Evolutionary conservation across 805 yeast genomes (phyloP).

Genomic region (Metschnikowia peoriensis): DNA sequence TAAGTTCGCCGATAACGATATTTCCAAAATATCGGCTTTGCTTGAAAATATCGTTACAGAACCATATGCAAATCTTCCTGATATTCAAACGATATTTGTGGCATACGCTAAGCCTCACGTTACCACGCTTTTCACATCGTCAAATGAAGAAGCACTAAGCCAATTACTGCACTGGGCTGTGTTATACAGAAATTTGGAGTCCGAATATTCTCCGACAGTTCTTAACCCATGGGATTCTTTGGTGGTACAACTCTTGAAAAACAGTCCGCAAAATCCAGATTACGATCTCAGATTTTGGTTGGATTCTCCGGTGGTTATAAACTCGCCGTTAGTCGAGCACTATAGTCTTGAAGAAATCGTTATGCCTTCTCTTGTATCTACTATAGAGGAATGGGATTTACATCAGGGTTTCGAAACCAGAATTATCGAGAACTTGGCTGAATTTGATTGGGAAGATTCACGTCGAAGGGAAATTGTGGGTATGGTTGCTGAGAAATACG

Average conservation of each 20-base stretch:
- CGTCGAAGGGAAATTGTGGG: conserved; percentile 3
- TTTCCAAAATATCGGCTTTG: not conserved
- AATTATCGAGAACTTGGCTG: conserved; percentile 10
- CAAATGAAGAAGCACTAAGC: not conserved
- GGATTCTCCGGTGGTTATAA: conserved; percentile 14
- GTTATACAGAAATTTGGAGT: conserved; percentile 4
- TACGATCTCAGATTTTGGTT: conserved; percentile 14
- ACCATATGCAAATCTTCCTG: conserved; percentile 3
- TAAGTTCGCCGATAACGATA: not conserved
- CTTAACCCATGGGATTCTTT: conserved; percentile 16
- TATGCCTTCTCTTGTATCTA: conserved; percentile 4
- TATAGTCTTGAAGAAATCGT: conserved; percentile 6
- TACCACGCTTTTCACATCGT: conserved; percentile 3
- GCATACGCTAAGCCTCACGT: conserved; percentile 6
- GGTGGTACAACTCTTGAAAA: conserved; percentile 4
- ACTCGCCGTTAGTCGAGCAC: conserved; percentile 11
- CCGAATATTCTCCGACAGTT: not conserved
- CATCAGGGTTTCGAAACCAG: conserved; percentile 4
- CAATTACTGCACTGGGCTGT: conserved; percentile 11
- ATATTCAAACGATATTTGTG: conserved; percentile 6
- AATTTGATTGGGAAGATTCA: conserved; percentile 7
- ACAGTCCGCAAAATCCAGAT: not conserved
- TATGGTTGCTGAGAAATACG: conserved; percentile 5
- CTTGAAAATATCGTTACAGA: conserved; percentile 6
- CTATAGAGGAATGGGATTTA: conserved; percentile 5